Percentiles rank a stretch among this genome's conserved stretches.
Evolutionary conservation across 2,329 filamentous ascomycete species (phyloP).

Genomic region (Hypomyces perniciosus): DNA sequence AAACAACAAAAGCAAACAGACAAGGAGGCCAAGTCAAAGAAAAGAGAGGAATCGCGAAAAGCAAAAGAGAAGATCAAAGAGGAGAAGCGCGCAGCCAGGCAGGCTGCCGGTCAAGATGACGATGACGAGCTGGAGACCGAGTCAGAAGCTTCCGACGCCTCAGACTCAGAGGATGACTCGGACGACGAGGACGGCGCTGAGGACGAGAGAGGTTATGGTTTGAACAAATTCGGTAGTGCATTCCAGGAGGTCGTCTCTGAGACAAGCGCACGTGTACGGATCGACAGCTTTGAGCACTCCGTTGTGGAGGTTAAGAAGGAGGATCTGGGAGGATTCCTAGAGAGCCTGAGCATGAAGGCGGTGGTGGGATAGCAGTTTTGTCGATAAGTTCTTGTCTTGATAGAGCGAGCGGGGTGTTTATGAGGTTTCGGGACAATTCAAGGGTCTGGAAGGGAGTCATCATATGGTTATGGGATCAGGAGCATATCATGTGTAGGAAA

Average conservation of each 20-base stretch:
- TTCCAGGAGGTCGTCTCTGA: slow-evolving; percentile 93
- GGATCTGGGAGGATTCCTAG: slow-evolving; percentile 82
- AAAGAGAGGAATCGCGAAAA: slow-evolving; percentile 51
- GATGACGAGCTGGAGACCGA: slow-evolving; percentile 44
- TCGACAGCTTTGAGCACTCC: slow-evolving; percentile 95
- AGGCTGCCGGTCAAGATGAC: slow-evolving; percentile 36
- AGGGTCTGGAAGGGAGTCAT: too few species aligned
- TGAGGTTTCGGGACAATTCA: neutral
- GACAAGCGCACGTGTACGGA: slow-evolving; percentile 81
- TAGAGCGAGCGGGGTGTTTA: neutral
- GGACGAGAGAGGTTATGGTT: slow-evolving; percentile 60
- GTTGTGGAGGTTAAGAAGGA: slow-evolving; percentile 98
- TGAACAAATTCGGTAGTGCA: slow-evolving; percentile 88
- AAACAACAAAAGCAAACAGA: slow-evolving; percentile 58
- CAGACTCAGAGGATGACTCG: slow-evolving; percentile 40
- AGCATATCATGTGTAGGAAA: too few species aligned
- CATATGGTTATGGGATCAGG: too few species aligned
- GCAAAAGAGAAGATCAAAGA: slow-evolving; percentile 54
- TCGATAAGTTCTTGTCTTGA: neutral
- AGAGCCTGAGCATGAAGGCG: slow-evolving; percentile 84
- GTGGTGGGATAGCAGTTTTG: slow-evolving; percentile 55
- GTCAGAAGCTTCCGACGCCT: slow-evolving; percentile 35
- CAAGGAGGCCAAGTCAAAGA: slow-evolving; percentile 56
- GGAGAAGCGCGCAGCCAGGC: slow-evolving; percentile 56
- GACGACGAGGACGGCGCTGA: slow-evolving; percentile 50